Evolutionary conservation across 2,329 filamentous ascomycete species (phyloP), one percentile per base, ranked within the genome.

Genomic region (Gremmenia infestans): DNA sequence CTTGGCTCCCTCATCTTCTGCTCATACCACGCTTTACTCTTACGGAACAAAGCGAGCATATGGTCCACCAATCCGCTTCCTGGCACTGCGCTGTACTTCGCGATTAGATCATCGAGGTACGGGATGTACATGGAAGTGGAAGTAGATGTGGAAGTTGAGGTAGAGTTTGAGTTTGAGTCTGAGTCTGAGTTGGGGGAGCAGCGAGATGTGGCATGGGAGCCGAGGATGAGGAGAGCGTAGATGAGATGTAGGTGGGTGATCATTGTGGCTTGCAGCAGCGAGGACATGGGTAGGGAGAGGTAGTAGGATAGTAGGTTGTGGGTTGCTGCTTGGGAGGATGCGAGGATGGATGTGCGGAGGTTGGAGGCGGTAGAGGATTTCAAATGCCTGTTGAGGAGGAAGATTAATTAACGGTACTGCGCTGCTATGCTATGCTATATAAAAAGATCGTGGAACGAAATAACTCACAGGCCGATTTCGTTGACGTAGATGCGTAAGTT

Each of bases 1-100:
- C 78, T 79, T 58, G 76, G 17, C 25, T 28, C 25, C 25, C 25
- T 19, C 7, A 45, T 25, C 5, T 48, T 39, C 47, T 57, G 56
- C 2, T 15, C 8, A 52, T 60, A 62, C 42, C 61, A 60, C 1
- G 51, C 28, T 28, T 58, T 60, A 2, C 51, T 55, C 19, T 59
- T 50, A 12, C 49, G 42, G 6, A 62, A 59, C 1, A 63, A 50
- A 9, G 15, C n/a, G 17, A 46, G 22, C 6, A 63, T 17, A 37
- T 58, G 46, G 3, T 23, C n/a, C 19, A 60, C 45, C 3, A 50
- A 22, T 2, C 17, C 32, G 12, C 4, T 19, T 32, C 15, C 14
- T 1, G 25, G 7, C 25, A 28, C 9, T 40, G 39, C 4, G 43
- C 39, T 4, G 59, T 45, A 6, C 28, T 62, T 60, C 2, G 37